Conservation (phyloP, 257 asterid genomes). For the Nicotiana undulata region DNA sequence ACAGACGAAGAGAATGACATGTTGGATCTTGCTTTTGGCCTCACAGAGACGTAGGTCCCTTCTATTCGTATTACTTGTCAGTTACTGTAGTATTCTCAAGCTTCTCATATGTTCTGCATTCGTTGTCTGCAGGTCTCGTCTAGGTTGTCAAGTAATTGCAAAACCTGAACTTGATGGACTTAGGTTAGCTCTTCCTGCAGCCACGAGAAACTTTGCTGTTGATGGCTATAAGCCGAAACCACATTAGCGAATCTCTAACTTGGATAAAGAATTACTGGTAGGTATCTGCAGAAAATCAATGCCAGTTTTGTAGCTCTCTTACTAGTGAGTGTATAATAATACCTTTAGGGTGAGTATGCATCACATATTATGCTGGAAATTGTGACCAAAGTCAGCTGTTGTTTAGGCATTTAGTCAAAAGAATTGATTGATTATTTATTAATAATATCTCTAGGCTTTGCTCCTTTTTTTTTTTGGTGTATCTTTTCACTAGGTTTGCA, state of each 20-base stretch:
- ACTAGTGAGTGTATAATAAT: slow-evolving; percentile 6
- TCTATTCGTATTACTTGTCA: neutral
- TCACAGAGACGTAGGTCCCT: slow-evolving; percentile 67
- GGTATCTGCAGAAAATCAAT: neutral
- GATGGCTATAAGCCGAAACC: slow-evolving; percentile 95
- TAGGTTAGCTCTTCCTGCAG: slow-evolving; percentile 76
- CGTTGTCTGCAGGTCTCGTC: slow-evolving; percentile 57
- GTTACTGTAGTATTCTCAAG: neutral
- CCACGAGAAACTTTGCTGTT: slow-evolving; percentile 87
- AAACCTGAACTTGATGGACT: slow-evolving; percentile 82
- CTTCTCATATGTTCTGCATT: neutral
- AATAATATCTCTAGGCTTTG: neutral
- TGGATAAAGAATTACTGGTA: neutral
- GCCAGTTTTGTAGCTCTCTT: slow-evolving; percentile 6
- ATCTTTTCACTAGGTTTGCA: neutral
- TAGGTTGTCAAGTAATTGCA: slow-evolving; percentile 92
- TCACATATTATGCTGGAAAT: neutral
- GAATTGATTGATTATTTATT: neutral
- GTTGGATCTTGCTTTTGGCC: slow-evolving; percentile 97
- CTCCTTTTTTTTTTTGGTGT: neutral
- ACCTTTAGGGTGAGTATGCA: neutral
- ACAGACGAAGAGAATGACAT: slow-evolving; percentile 95
- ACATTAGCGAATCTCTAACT: slow-evolving; percentile 36
- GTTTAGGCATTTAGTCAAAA: neutral
- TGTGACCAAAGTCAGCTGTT: neutral